A percentile compares a stretch with the other conserved stretches of the same genome.
These are phyloP conservation scores for Zygnema circumcarinatum DNA, from an alignment of 139 green algal genomes.

Conservation along the genomic window DNA sequence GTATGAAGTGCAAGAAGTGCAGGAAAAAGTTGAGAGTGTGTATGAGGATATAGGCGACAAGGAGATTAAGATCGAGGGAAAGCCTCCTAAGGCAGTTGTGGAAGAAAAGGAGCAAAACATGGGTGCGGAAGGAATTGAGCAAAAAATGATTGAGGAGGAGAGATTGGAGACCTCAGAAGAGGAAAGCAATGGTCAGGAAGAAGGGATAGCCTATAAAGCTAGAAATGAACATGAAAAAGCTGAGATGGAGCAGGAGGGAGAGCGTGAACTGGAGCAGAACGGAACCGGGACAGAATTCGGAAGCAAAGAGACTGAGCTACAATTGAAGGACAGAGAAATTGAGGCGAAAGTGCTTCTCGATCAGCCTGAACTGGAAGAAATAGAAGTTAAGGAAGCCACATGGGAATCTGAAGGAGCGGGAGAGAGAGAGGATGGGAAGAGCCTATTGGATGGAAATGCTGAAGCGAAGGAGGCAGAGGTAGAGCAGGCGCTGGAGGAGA, in stretches of 20 bases:
- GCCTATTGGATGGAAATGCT: neutral
- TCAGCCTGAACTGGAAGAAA: too few relatives aligned
- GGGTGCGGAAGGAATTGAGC: neutral
- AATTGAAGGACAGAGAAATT: too few relatives aligned
- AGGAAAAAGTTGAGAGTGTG: too few relatives aligned
- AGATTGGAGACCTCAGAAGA: neutral
- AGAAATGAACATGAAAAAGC: neutral
- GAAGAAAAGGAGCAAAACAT: neutral
- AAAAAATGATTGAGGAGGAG: constrained; percentile 4
- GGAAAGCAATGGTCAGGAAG: neutral
- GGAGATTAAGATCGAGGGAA: neutral
- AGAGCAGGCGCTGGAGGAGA: constrained; percentile 14
- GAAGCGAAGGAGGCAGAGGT: constrained; percentile 4
- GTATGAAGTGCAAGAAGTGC: neutral
- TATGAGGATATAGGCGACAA: neutral
- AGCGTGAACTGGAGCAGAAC: neutral
- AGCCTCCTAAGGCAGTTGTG: neutral
- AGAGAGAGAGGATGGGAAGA: neutral
- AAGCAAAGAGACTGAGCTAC: too few relatives aligned
- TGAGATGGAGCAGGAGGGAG: neutral
- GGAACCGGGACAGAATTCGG: too few relatives aligned
- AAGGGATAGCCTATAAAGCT: too few relatives aligned
- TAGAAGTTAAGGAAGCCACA: neutral
- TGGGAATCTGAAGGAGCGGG: neutral
- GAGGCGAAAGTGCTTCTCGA: too few relatives aligned